Evolutionary conservation across 768 basidiomycete species (phyloP), one percentile per base, ranked within the genome.

Genomic region (Tephrocybe sp.): DNA sequence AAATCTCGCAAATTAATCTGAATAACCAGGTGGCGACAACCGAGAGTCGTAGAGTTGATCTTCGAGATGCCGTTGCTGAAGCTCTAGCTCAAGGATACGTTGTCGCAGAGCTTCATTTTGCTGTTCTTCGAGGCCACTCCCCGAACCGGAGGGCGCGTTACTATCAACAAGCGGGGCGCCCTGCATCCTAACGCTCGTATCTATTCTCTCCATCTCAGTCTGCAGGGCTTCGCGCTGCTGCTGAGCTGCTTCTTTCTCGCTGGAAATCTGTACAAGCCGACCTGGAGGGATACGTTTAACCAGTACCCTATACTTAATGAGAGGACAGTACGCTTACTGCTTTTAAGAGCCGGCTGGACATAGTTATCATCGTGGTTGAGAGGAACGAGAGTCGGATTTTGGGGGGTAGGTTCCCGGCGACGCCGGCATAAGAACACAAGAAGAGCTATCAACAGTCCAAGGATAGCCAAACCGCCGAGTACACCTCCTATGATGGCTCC

Each of bases 51-150:
- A 32, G 7, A 45, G 17, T 12, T 45, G 44, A 30, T 20, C 28
- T 33, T 47, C 45, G n/a, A 47, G 45, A 21, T 47, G 33, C 15
- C 33, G 45, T 25, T 47, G 45, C 28, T 47, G 45, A 3, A 23
- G 33, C n/a, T 48, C 37, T n/a, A 48, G 17, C 25, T 23, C 37
- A 7, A 48, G 21, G 25, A 48, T 48, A 12, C 47, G 37, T 21
- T 40, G 47, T 14, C 37, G 25, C 37, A 40, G 23, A 15, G 18
- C 17, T 18, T 40, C 36, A 34, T 39, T 25, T 24, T 48, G 47
- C 25, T 40, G 47, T 26, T 40, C 26, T n/a, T n/a, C n/a, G n/a
- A n/a, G n/a, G n/a, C n/a, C n/a, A n/a, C n/a, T n/a, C n/a, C n/a
- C n/a, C n/a, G n/a, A n/a, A n/a, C n/a, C n/a, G n/a, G n/a, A n/a